phyloP scores from a whole-genome alignment of 2,329 filamentous ascomycete species.

The Teratosphaeriaceae sp. region DNA sequence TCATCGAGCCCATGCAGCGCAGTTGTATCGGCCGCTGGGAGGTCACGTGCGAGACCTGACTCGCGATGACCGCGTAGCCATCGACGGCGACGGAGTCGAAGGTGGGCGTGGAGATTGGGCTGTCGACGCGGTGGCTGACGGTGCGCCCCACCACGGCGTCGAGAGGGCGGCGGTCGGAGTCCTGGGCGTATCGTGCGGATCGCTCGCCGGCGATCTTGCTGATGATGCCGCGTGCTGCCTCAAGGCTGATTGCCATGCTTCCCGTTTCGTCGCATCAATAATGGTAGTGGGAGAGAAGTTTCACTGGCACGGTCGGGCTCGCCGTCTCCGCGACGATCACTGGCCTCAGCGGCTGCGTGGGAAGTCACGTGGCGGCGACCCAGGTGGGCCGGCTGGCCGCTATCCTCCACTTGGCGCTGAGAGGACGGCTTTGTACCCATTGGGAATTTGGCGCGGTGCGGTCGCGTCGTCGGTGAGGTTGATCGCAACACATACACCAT shows the following conservation, averaged over 20 bases:
- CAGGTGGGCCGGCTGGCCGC: too few species aligned
- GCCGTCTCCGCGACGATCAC: too few species aligned
- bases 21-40: neutral
- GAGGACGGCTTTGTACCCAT: too few species aligned
- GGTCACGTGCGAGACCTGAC: neutral
- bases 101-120: constrained; percentile 6
- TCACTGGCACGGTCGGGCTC: too few species aligned
- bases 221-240: constrained; percentile 7
- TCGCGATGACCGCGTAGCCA: constrained; percentile 7
- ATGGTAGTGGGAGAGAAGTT: too few species aligned
- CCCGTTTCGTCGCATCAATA: neutral
- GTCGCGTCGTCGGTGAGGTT: too few species aligned
- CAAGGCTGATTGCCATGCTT: constrained; percentile 2
- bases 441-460: too few species aligned
- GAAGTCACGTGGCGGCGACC: too few species aligned
- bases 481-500: too few species aligned
- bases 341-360: too few species aligned
- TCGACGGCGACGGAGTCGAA: constrained; percentile 4
- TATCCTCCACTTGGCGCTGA: too few species aligned
- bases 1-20: constrained; percentile 5
- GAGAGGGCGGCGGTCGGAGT: constrained; percentile 1
- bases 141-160: constrained; percentile 4
- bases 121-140: neutral
- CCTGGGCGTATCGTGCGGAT: neutral
- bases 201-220: neutral